Evolutionary conservation across 257 asterid genomes (phyloP), one percentile per base, ranked within the genome.

Genomic region (Nemophila menziesii): DNA sequence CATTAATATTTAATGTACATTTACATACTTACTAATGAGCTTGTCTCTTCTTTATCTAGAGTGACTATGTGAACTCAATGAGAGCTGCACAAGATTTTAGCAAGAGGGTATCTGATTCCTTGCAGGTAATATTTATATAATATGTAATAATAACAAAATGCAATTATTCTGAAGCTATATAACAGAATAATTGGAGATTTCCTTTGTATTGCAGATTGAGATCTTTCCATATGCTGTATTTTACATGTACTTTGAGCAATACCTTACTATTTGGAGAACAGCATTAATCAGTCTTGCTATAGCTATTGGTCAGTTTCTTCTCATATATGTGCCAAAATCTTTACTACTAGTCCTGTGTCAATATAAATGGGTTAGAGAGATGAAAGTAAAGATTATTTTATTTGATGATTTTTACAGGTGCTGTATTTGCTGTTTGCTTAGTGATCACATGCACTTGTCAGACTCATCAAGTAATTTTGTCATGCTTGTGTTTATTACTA

Each of bases 61-160:
- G 52, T 51, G 98, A 89, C 66, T 89, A 50, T 61, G 96, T 89
- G 54, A 72, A 89, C 70, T 84, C 98, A 20, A 84, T 89, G 98
- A 74, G 74, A 65, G 98, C 96, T 53, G 98, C 98, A 14, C 78
- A 94, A 27, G 94, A 84, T 44, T 89, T 89, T 57, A 85, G 94
- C 64, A 65, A 85, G n/a, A 78, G 67, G 57, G 62, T 84, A 70
- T 81, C 98, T 37, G 71, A 67, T 54, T 70, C 96, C 49, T 64
- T 89, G 43, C 67, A 81, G 96, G 98, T 84, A 69, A 34, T 20
- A 12, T 19, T 33, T 20, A 17, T 23, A 13, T 14, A 10, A n/a
- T 11, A 26, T 19, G 13, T n/a, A n/a, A n/a, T n/a, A n/a, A n/a
- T n/a, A n/a, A n/a, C n/a, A n/a, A n/a, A n/a, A n/a, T n/a, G n/a